Evolutionary conservation across 331 rosid genomes (phyloP).

Genomic region (Quercus lobata): DNA sequence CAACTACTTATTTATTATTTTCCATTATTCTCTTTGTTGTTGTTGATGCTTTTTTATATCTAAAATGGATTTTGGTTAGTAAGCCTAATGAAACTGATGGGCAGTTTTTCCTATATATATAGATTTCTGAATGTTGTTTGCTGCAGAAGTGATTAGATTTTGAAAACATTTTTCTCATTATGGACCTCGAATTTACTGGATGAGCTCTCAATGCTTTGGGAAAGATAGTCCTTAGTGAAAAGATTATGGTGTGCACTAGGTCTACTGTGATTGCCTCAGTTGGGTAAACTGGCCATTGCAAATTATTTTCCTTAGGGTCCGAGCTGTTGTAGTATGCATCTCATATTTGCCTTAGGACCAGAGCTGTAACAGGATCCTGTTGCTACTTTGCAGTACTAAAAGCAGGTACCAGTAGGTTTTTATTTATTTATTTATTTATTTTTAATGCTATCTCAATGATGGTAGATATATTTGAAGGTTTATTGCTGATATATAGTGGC

Average conservation of each 20-base stretch:
- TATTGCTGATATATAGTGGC: not conserved
- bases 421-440: not conserved
- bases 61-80: too few species aligned
- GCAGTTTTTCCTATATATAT: too few species aligned
- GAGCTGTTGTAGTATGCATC: not conserved
- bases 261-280: constrained; percentile 1
- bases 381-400: not conserved
- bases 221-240: not conserved
- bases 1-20: too few species aligned
- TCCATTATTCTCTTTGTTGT: too few species aligned
- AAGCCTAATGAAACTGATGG: too few species aligned
- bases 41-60: too few species aligned
- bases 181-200: constrained; percentile 9
- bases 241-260: constrained; percentile 5
- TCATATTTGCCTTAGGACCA: not conserved
- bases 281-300: too few species aligned
- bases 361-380: not conserved
- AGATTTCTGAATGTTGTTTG: not conserved
- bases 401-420: not conserved
- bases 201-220: not conserved
- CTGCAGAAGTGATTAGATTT: constrained; percentile 8
- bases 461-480: not conserved
- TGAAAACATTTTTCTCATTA: not conserved
- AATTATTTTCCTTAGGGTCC: not conserved
- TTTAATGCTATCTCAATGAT: not conserved